phyloP scores from a whole-genome alignment of 345 rosid species.

The Aquilaria yunnanensis region DNA sequence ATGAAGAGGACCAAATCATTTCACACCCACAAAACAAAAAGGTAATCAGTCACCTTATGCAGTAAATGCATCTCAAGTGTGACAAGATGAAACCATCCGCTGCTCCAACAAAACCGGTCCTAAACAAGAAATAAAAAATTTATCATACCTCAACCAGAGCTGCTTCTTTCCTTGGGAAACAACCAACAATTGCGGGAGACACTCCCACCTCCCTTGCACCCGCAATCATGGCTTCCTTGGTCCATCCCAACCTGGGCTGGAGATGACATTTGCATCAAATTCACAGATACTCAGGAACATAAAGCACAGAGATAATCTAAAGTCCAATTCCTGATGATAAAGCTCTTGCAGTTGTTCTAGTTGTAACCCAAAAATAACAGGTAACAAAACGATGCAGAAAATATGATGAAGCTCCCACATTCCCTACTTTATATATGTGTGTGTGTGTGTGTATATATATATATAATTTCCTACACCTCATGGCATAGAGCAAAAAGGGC shows the following conservation, averaged over 20 bases:
- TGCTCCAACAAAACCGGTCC: background rate
- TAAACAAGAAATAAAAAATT: conserved; percentile 1
- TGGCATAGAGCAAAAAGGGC: background rate
- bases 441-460: no score
- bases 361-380: background rate
- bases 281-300: no score
- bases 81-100: background rate
- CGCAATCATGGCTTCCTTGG: conserved; percentile 82
- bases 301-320: background rate
- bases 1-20: background rate
- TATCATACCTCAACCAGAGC: conserved; percentile 73
- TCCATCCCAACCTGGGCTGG: conserved; percentile 76
- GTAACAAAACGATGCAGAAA: background rate
- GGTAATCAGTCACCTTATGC: background rate
- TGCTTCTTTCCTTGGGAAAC: conserved; percentile 85
- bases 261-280: background rate
- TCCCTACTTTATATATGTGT: no score
- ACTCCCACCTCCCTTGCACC: conserved; percentile 85
- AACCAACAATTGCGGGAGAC: conserved; percentile 86
- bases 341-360: background rate
- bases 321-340: background rate
- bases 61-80: background rate
- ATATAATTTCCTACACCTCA: no score
- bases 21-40: background rate
- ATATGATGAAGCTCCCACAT: background rate